Percentiles rank a stretch among this genome's conserved stretches.
Evolutionary conservation across 1,284 basidiomycete species (phyloP).

Genomic region (Volvariella surrecta): DNA sequence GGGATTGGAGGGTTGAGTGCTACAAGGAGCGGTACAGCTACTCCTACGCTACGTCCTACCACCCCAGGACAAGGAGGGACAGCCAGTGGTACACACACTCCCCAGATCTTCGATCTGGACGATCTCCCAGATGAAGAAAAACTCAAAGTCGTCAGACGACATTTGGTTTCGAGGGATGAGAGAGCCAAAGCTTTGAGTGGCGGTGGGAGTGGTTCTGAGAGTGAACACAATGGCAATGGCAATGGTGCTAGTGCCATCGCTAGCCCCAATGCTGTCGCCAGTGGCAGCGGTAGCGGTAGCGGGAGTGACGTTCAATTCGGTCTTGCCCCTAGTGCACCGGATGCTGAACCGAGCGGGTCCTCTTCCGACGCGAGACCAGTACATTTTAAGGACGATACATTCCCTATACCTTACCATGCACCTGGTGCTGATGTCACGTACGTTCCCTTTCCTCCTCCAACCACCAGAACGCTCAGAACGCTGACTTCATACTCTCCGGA

Average conservation of each 20-base stretch:
- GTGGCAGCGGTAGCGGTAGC: constrained; percentile 14
- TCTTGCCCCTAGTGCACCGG: constrained; percentile 15
- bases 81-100: constrained; percentile 18
- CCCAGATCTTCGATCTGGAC: constrained; percentile 36
- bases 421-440: constrained; percentile 87
- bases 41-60: too few species aligned
- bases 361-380: not conserved
- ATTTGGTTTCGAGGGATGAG: constrained; percentile 73
- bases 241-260: not conserved
- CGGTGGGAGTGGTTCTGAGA: too few species aligned
- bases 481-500: not conserved
- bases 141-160: constrained; percentile 68
- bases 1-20: constrained; percentile 13
- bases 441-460: constrained; percentile 34
- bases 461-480: not conserved
- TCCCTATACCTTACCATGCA: constrained; percentile 79
- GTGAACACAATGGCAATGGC: not conserved
- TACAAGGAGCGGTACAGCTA: constrained; percentile 4
- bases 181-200: not conserved
- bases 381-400: constrained; percentile 33
- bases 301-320: too few species aligned
- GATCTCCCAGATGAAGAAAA: constrained; percentile 75
- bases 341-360: not conserved
- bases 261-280: not conserved
- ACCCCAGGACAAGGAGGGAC: not conserved